Evolutionary conservation across 805 yeast species (phyloP), one percentile per base, ranked within the genome.

Genomic region (Ogataea neopini): DNA sequence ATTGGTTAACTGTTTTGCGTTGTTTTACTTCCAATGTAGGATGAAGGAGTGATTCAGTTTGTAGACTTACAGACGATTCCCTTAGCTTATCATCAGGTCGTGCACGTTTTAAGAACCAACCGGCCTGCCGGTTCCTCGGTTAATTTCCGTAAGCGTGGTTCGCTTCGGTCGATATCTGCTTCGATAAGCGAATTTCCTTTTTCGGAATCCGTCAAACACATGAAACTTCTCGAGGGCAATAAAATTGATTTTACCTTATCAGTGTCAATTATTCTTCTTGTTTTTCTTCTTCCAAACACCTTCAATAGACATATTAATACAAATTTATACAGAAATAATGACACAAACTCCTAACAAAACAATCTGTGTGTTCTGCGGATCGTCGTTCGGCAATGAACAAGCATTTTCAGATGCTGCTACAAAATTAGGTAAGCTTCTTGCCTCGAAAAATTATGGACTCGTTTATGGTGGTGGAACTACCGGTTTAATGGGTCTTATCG

Each of bases 391-490:
- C 13, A 75, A 66, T 43, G 72, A 76, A 41, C 68, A 73, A 6
- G 55, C 58, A 6, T 84, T 64, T 59, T 70, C 81, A 15, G 71
- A 69, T 2, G 72, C 72, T 29, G 90, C 94, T 3, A 56, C 68
- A 18, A 64, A 72, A 20, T 70, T 87, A 36, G 95, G 94, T 15
- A 55, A 68, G 38, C 58, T 71, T 28, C 64, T 87, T 47, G 86
- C 87, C 28, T 59, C 68, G 20, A 71, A 72, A 48, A 73, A 76
- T 49, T 86, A 88, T 85, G 87, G 87, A 11, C 70, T 87, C 34
- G 90, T 87, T n/a, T 87, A 88, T 59, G 95, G 96, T 37, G 96
- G 96, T 26, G 95, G 96, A n/a, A 82, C 90, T 29, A 84, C 88
- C 3, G 90, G 91, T 2, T 63, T 86, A 43, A 86, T 86, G 89